Base-by-base conservation (phyloP, 768 basidiomycete species). In the Cyclocybe aegerita region DNA sequence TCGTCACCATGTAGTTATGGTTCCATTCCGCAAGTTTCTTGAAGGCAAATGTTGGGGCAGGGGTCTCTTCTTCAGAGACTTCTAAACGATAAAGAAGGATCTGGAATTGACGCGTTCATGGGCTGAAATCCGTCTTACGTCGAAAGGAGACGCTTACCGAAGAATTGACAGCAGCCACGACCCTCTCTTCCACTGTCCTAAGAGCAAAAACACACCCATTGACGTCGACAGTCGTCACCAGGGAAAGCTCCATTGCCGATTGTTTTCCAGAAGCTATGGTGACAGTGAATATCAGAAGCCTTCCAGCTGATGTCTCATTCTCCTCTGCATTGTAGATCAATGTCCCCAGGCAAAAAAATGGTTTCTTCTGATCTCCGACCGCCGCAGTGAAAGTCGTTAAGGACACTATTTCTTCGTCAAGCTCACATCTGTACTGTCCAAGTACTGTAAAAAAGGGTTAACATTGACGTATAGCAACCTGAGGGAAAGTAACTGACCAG, bases 1-100 rank as follows among this genome's bases (percentile, higher is more conserved):
- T 83, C 4, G 80, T 82, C 29, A 94, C 82, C 49, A 89, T 53
- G 67, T 94, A 93, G 48, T 90, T 93, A 62, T 92, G 89, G 55
- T 88, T 84, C 86, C 91, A 94, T 35, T 79, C 72, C 0, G 79
- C 64, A 6, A 81, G 57, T 30, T 72, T 70, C 35, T 72, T 59
- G 10, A 89, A 64, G 4, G 61, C 60, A 55, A 70, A 66, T 1
- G 65, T 55, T 32, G 69, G 57, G 11, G 70, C 56, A 33, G 60
- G 58, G 8, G 64, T 60, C n/a, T 72, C 61, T 33, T 63, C 64
- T 11, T 44, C 39, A 12, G 58, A 57, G 43, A 54, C 63, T 38
- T 75, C 71, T 2, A 82, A 63, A 5, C 70, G 63, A 53, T 70
- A 81, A 30, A 80, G 63, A 41, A 76, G 57, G n/a, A 88, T 71